Evolutionary conservation across 768 basidiomycete species (phyloP), one percentile per base, ranked within the genome.

Genomic region (Hygrophorus pudorinus): DNA sequence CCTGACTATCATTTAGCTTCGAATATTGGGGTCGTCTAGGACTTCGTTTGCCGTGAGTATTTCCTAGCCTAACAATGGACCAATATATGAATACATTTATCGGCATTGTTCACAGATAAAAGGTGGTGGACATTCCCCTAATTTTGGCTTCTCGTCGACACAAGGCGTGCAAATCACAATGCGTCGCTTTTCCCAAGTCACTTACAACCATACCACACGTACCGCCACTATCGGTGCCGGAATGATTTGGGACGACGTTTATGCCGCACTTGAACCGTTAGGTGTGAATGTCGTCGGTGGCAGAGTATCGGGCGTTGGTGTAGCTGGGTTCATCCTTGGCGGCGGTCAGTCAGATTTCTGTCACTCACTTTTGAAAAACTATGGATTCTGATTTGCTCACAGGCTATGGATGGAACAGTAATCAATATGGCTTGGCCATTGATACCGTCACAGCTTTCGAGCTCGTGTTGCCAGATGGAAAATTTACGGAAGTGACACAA

Each of bases 381-480:
- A 18, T 17, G 10, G n/a, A 13, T 42, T 30, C 9, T 27, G 4
- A n/a, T 18, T 27, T 24, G 0, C 11, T 7, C 8, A 20, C 6
- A 69, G 80, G 81, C 2, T 82, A 78, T 51, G 80, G 80, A 9
- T 82, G 73, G 72, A 61, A 68, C 40, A 75, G 75, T 0, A 80
- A 81, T 47, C 75, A 80, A 61, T n/a, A n/a, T n/a, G n/a, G n/a
- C n/a, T n/a, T n/a, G n/a, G n/a, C n/a, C n/a, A n/a, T n/a, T n/a
- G n/a, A n/a, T n/a, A n/a, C n/a, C n/a, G n/a, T n/a, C n/a, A n/a
- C n/a, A n/a, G n/a, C n/a, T n/a, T n/a, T n/a, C 50, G 75, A 81
- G 48, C 62, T 83, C 1, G 79, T 79, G 1, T 60, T 73, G 42
- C 78, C 79, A 0, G 67, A 69, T 48, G 78, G 79, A 5, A 63